Evolutionary conservation across 257 asterid species (phyloP).

Genomic region (Paraleonurus japonicus): DNA sequence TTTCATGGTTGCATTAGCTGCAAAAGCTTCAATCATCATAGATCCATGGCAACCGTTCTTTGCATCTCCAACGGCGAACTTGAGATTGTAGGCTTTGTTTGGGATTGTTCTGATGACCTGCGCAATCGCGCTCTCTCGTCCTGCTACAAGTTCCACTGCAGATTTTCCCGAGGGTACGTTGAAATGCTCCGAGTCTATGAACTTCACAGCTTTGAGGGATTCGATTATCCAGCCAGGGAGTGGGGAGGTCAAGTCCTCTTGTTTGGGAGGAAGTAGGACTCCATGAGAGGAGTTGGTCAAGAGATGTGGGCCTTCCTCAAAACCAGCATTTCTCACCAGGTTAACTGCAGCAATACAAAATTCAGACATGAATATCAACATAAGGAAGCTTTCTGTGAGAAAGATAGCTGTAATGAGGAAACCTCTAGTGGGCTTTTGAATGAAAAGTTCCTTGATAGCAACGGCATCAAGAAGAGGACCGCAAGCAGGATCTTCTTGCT

Average conservation of each 20-base stretch:
- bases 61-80: slow-evolving; percentile 67
- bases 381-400: not conserved
- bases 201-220: slow-evolving; percentile 71
- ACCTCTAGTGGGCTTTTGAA: slow-evolving; percentile 59
- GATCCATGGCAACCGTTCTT: slow-evolving; percentile 75
- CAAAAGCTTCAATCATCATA: slow-evolving; percentile 86
- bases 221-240: slow-evolving; percentile 93
- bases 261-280: slow-evolving; percentile 82
- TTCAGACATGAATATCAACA: not conserved
- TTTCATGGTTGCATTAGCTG: slow-evolving; percentile 46
- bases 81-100: slow-evolving; percentile 45
- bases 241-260: slow-evolving; percentile 64
- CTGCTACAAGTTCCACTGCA: slow-evolving; percentile 76
- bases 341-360: slow-evolving; percentile 41
- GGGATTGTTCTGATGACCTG: slow-evolving; percentile 65
- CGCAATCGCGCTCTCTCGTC: slow-evolving; percentile 77
- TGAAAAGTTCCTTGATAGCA: slow-evolving; percentile 72
- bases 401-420: not conserved
- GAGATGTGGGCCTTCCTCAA: slow-evolving; percentile 83
- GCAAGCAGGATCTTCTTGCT: slow-evolving; percentile 87
- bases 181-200: slow-evolving; percentile 67
- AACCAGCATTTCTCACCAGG: slow-evolving; percentile 67
- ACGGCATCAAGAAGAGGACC: slow-evolving; percentile 88
- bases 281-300: slow-evolving; percentile 67
- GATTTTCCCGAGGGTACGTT: slow-evolving; percentile 62